These are phyloP conservation scores for Hibiscus mutabilis DNA, from an alignment of 345 rosid genomes.

Conservation along the genomic window DNA sequence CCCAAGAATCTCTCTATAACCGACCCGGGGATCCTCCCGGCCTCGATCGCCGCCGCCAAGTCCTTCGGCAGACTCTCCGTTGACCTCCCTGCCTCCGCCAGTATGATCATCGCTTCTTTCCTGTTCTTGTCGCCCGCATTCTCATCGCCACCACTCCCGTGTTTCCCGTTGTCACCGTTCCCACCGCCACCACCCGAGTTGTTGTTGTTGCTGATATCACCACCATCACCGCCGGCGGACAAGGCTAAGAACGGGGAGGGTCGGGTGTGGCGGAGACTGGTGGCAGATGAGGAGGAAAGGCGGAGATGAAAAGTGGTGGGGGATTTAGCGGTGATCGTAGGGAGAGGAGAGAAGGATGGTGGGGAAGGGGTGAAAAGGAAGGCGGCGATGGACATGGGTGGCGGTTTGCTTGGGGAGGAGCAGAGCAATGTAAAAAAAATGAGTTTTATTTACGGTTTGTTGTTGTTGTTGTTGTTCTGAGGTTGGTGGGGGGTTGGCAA, in stretches of 20 bases:
- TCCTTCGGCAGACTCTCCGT: conserved; percentile 72
- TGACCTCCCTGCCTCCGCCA: conserved; percentile 52
- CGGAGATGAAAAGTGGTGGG: conserved; percentile 17
- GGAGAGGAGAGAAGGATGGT: conserved; percentile 14
- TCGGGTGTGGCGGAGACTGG: conserved; percentile 22
- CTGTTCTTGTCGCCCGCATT: conserved; percentile 60
- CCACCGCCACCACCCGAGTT: conserved; percentile 30
- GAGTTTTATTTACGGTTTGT: neutral
- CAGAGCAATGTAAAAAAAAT: neutral
- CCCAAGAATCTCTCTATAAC: conserved; percentile 65
- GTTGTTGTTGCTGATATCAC: conserved; percentile 11
- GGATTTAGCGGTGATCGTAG: neutral
- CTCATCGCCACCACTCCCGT: conserved; percentile 33
- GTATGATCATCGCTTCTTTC: conserved; percentile 54
- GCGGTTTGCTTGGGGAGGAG: neutral
- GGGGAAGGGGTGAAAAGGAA: conserved; percentile 32
- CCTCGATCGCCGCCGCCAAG: conserved; percentile 67
- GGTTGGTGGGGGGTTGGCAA: neutral
- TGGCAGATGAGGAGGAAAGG: conserved; percentile 7
- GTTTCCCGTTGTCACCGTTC: conserved; percentile 11
- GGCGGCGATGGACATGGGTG: conserved; percentile 47
- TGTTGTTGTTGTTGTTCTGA: neutral
- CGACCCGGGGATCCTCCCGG: conserved; percentile 75
- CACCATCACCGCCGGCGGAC: conserved; percentile 37
- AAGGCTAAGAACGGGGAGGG: conserved; percentile 22